A percentile compares a stretch with the other conserved stretches of the same genome.
phyloP scores from a whole-genome alignment of 2,329 filamentous ascomycete genomes.

The Penicillium sp. region DNA sequence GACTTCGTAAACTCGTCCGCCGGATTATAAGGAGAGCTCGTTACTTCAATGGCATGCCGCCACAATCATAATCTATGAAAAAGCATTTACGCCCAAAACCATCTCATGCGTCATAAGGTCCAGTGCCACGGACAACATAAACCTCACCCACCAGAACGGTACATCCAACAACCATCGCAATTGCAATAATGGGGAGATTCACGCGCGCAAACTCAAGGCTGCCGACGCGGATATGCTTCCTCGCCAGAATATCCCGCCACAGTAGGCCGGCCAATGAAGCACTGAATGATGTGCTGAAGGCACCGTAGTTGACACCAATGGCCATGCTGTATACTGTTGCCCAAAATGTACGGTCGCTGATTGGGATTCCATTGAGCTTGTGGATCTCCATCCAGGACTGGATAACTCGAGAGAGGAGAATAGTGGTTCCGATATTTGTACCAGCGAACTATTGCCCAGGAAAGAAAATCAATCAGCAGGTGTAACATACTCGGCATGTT shows the following conservation, averaged over 20 bases:
- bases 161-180: slow-evolving; percentile 66
- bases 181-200: slow-evolving; percentile 70
- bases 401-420: slow-evolving; percentile 69
- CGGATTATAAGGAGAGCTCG: neutral
- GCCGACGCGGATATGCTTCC: slow-evolving; percentile 67
- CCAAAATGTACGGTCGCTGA: slow-evolving; percentile 69
- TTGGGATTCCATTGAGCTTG: slow-evolving; percentile 43
- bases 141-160: slow-evolving; percentile 63
- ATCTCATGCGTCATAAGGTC: slow-evolving; percentile 35
- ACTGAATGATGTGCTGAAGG: slow-evolving; percentile 71
- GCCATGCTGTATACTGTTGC: slow-evolving; percentile 74
- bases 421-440: slow-evolving; percentile 75
- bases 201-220: slow-evolving; percentile 66
- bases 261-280: slow-evolving; percentile 70
- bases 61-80: neutral
- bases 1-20: neutral
- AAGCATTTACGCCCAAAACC: neutral
- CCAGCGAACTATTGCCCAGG: slow-evolving; percentile 62
- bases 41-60: neutral
- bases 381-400: slow-evolving; percentile 68
- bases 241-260: slow-evolving; percentile 68
- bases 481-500: neutral
- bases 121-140: slow-evolving; percentile 53
- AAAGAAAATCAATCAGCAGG: slow-evolving; percentile 8
- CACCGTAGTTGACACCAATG: slow-evolving; percentile 72